A percentile compares a stretch with the other conserved stretches of the same genome.
Conservation (phyloP, 495 filamentous ascomycete species). For the Penicillium daleae region DNA sequence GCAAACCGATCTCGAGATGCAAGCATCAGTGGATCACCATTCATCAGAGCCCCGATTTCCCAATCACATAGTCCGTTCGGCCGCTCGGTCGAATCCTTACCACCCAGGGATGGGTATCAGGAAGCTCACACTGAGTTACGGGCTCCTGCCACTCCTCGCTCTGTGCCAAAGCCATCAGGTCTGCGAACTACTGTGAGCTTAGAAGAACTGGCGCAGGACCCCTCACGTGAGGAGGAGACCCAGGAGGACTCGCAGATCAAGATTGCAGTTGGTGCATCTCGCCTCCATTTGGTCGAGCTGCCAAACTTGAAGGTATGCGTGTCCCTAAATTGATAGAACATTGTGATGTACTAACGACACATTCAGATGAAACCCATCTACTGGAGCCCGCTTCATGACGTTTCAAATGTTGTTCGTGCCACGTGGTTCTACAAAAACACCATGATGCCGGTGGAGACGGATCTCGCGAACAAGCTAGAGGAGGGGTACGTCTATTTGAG, state of each 20-base stretch:
- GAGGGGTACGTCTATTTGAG: constrained; percentile 82
- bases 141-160: constrained; percentile 15
- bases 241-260: constrained; percentile 30
- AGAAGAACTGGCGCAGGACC: constrained; percentile 25
- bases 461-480: constrained; percentile 91
- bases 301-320: constrained; percentile 50
- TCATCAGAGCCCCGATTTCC: constrained; percentile 38
- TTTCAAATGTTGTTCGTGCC: constrained; percentile 77
- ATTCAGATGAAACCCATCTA: constrained; percentile 92
- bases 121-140: constrained; percentile 36
- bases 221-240: constrained; percentile 15
- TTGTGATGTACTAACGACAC: background rate
- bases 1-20: constrained; percentile 39
- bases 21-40: constrained; percentile 50
- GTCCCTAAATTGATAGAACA: background rate
- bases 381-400: constrained; percentile 94
- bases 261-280: constrained; percentile 75
- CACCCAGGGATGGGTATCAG: constrained; percentile 31
- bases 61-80: constrained; percentile 39
- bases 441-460: constrained; percentile 84
- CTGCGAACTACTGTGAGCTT: constrained; percentile 36
- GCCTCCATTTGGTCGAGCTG: constrained; percentile 64
- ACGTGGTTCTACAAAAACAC: constrained; percentile 98
- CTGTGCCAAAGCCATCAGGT: constrained; percentile 35
- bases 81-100: constrained; percentile 38